phyloP scores from a whole-genome alignment of 1,284 basidiomycete species.

The Moesziomyces aphidis region DNA sequence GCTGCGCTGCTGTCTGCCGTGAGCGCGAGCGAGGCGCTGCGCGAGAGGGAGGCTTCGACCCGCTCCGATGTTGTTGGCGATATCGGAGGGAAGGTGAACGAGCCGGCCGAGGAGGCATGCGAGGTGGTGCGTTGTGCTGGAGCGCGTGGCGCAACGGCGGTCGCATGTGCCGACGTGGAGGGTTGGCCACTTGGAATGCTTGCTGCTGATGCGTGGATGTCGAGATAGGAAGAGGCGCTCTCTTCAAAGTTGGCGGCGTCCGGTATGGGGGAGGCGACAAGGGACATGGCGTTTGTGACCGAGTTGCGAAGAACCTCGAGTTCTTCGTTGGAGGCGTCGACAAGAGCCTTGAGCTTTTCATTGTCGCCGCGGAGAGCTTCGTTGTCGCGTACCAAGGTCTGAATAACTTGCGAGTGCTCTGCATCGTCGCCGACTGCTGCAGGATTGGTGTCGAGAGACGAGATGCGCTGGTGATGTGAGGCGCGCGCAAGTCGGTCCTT shows the following conservation, averaged over 20 bases:
- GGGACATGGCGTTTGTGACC: constrained; percentile 23
- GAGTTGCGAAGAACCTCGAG: constrained; percentile 44
- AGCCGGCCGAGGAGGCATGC: constrained; percentile 16
- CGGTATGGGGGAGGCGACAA: constrained; percentile 25
- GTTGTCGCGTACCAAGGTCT: constrained; percentile 48
- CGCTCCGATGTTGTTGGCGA: constrained; percentile 6
- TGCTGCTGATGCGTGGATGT: neutral
- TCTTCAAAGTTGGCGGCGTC: constrained; percentile 22
- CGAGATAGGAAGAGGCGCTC: constrained; percentile 1
- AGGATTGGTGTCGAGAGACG: constrained; percentile 10
- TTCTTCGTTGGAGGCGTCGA: constrained; percentile 59
- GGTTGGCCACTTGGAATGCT: neutral
- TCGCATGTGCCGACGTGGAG: neutral
- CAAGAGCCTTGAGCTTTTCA: constrained; percentile 36
- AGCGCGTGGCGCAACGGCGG: neutral
- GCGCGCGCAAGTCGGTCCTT: constrained; percentile 34
- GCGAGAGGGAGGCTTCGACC: constrained; percentile 1
- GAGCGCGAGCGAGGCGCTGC: constrained; percentile 30
- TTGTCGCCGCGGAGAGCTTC: constrained; percentile 47
- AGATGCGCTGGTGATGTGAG: constrained; percentile 25
- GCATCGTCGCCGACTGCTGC: constrained; percentile 10
- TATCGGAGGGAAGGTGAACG: constrained; percentile 19
- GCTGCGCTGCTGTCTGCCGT: constrained; percentile 42
- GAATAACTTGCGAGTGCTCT: constrained; percentile 23
- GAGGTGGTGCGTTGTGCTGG: constrained; percentile 1